A percentile compares a stretch with the other conserved stretches of the same genome.
These are phyloP conservation scores for Zymoseptoria crescenta DNA, from an alignment of 2,329 filamentous ascomycete genomes.

Conservation along the genomic window DNA sequence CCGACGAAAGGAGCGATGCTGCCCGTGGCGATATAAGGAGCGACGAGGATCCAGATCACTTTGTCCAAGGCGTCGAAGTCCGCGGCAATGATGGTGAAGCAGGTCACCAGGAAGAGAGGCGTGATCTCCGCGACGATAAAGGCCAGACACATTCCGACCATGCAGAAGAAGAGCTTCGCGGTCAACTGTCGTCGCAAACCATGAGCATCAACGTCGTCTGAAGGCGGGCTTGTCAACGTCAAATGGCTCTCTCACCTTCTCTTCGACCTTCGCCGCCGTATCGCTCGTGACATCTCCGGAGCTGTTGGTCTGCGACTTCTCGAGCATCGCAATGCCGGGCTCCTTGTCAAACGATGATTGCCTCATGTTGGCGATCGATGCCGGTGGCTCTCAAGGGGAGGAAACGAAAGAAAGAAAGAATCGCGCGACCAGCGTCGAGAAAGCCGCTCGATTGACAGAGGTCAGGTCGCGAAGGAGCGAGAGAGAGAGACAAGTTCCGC, in stretches of 20 bases:
- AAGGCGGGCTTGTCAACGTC: background rate
- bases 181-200: background rate
- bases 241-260: background rate
- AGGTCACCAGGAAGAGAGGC: constrained; percentile 14
- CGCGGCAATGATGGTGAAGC: constrained; percentile 12
- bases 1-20: constrained; percentile 14
- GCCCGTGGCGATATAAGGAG: constrained; percentile 13
- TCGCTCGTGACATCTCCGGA: background rate
- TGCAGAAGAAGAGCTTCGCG: constrained; percentile 11
- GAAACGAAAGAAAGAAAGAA: background rate
- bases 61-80: constrained; percentile 11
- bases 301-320: background rate
- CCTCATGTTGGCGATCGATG: background rate
- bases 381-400: background rate
- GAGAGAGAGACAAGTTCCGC: background rate
- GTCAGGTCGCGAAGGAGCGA: too few relatives aligned
- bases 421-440: background rate
- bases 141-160: constrained; percentile 11
- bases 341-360: background rate
- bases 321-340: background rate
- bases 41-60: constrained; percentile 13
- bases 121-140: constrained; percentile 14
- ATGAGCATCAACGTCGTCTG: background rate
- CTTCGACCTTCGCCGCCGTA: background rate
- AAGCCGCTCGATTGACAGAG: too few relatives aligned